Evolutionary conservation across 2,329 filamentous ascomycete genomes (phyloP), one percentile per base, ranked within the genome.

Genomic region (Nemania serpens): DNA sequence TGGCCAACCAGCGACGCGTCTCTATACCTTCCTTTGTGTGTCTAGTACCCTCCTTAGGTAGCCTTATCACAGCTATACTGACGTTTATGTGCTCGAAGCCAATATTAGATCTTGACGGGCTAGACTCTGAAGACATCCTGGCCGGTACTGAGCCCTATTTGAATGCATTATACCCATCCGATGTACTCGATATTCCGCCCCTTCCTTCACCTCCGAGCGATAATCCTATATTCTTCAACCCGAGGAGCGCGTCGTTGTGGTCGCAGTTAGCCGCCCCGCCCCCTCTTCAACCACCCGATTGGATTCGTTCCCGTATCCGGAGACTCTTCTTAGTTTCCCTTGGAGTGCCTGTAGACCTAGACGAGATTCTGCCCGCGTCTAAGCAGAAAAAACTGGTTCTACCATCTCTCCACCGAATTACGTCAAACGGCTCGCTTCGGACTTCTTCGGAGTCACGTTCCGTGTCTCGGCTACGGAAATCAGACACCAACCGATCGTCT

Each of bases 321-420:
- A 91, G 95, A 29, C 85, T 99, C 25, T 99, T 99, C 75, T 87
- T 99, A 43, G 93, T 99, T 55, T 97, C 93, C 1, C 85, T 99
- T 0, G 95, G 95, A 17, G 95, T 99, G 0, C 95, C 95, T 1
- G 92, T 99, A 46, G 95, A 99, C 71, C 83, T 99, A 0, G 95
- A 99, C 76, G 95, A 99, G 78, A 98, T 99, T 57, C 85, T 99
- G 7, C 95, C 95, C 0, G 93, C 94, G 0, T 96, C 91, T 12
- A 98, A 98, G 76, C 95, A 99, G 75, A 98, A 98, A 83, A 98
- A 98, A 74, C 88, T 99, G 17, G 85, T 99, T 4, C 84, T 99
- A 1, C 95, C 95, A 0, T 97, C 93, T 5, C 70, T 80, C 17
- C 78, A 79, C 58, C 75, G 73, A 15, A 69, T 75, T 73, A 82